A percentile compares a stretch with the other conserved stretches of the same genome.
Conservation (phyloP, 2,329 filamentous ascomycete genomes). For the Cladosporium sp. region DNA sequence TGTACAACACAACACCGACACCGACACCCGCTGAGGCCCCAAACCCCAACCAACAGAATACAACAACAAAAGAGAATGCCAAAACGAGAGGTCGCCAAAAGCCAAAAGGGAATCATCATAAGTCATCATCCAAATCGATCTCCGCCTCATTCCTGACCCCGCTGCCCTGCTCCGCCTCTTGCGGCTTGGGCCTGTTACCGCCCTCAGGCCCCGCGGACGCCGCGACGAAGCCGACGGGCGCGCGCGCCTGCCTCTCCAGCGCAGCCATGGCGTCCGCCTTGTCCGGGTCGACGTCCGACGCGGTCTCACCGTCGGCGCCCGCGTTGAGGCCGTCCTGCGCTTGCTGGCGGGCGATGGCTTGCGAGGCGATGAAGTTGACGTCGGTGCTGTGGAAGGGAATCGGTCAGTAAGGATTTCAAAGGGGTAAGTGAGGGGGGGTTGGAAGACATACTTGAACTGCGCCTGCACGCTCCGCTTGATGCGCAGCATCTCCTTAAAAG, state of each 20-base stretch:
- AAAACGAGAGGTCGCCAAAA: background rate
- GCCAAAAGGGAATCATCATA: slow-evolving; percentile 4
- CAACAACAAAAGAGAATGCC: background rate
- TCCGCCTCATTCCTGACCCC: slow-evolving; percentile 25
- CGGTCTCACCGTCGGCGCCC: slow-evolving; percentile 34
- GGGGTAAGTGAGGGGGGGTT: background rate
- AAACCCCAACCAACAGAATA: background rate
- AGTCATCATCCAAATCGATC: slow-evolving; percentile 30
- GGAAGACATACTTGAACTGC: slow-evolving; percentile 70
- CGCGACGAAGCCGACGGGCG: slow-evolving; percentile 84
- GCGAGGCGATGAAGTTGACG: slow-evolving; percentile 95
- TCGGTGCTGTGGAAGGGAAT: slow-evolving; percentile 59
- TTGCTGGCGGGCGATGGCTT: slow-evolving; percentile 78
- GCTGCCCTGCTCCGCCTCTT: slow-evolving; percentile 12
- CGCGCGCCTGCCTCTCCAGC: slow-evolving; percentile 79
- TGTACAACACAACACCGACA: background rate
- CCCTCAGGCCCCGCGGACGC: slow-evolving; percentile 55
- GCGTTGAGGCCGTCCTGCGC: slow-evolving; percentile 32
- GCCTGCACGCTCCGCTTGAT: slow-evolving; percentile 97
- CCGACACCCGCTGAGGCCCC: background rate
- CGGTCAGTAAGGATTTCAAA: slow-evolving; percentile 30
- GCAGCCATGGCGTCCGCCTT: slow-evolving; percentile 79
- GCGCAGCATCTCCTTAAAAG: slow-evolving; percentile 97
- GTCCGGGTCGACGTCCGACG: slow-evolving; percentile 39
- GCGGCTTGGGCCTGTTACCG: slow-evolving; percentile 18